A percentile compares a stretch with the other conserved stretches of the same genome.
Conservation (phyloP, 2,329 filamentous ascomycete species). For the Phaeosphaeria sp. region DNA sequence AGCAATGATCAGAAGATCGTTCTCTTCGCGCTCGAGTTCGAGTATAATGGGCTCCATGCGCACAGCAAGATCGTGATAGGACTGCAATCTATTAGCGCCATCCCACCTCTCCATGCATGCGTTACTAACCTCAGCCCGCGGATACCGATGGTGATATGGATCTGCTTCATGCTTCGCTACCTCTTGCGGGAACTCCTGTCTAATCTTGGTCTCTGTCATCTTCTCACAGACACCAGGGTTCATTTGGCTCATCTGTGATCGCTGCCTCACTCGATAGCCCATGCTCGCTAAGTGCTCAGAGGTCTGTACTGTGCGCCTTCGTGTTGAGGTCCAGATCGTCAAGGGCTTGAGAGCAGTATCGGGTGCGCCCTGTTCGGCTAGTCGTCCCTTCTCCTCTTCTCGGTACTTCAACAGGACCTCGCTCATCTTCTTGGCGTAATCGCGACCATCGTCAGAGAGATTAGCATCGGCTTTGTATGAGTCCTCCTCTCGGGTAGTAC, state of each 20-base stretch:
- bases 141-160: conserved; percentile 96
- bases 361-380: conserved; percentile 72
- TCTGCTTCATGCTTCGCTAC: conserved; percentile 91
- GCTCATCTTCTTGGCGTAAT: conserved; percentile 74
- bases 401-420: conserved; percentile 83
- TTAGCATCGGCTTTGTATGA: conserved; percentile 91
- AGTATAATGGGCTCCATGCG: conserved; percentile 97
- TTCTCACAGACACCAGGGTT: conserved; percentile 97
- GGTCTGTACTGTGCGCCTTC: conserved; percentile 89
- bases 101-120: neutral
- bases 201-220: conserved; percentile 83
- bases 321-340: conserved; percentile 93
- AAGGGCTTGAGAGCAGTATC: conserved; percentile 77
- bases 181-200: conserved; percentile 85
- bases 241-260: conserved; percentile 95
- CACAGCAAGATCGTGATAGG: conserved; percentile 98
- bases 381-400: conserved; percentile 76
- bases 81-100: conserved; percentile 60
- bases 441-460: conserved; percentile 78
- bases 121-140: conserved; percentile 78
- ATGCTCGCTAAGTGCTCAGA: conserved; percentile 78
- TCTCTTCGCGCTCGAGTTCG: conserved; percentile 94
- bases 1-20: conserved; percentile 96
- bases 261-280: conserved; percentile 86
- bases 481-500: conserved; percentile 85